phyloP scores from a whole-genome alignment of 345 rosid species.

The Orychophragmus violaceus region DNA sequence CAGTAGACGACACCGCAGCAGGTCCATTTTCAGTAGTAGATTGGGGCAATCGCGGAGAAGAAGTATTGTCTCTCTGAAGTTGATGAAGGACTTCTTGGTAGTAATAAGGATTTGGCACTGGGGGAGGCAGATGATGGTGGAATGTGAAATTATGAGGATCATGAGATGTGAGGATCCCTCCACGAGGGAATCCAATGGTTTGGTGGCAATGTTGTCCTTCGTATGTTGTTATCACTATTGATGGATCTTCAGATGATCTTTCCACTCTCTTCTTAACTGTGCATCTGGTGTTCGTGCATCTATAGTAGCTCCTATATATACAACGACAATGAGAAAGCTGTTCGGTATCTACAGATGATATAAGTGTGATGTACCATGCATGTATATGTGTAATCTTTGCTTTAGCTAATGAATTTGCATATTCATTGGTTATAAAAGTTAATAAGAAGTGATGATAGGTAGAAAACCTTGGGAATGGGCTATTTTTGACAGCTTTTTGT shows the following conservation, averaged over 20 bases:
- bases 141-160: slow-evolving; percentile 43
- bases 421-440: not conserved
- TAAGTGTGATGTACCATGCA: not conserved
- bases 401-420: not conserved
- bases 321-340: not conserved
- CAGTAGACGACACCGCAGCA: not conserved
- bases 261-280: slow-evolving; percentile 97
- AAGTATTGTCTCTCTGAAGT: slow-evolving; percentile 34
- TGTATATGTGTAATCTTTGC: not conserved
- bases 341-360: not conserved
- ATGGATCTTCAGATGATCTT: slow-evolving; percentile 77
- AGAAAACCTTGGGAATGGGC: slow-evolving; percentile 77
- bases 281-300: slow-evolving; percentile 87
- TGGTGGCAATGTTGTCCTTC: slow-evolving; percentile 99
- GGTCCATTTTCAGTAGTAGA: slow-evolving; percentile 20
- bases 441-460: not conserved
- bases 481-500: slow-evolving; percentile 52
- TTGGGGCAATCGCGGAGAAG: slow-evolving; percentile 21
- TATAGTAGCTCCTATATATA: slow-evolving; percentile 78
- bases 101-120: slow-evolving; percentile 33
- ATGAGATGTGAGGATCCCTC: slow-evolving; percentile 49
- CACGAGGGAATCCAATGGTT: slow-evolving; percentile 62
- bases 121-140: slow-evolving; percentile 38
- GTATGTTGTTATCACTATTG: slow-evolving; percentile 79
- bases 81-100: slow-evolving; percentile 39